Conservation (phyloP, 148 eudicot species). For the Chenopodium quinoa region DNA sequence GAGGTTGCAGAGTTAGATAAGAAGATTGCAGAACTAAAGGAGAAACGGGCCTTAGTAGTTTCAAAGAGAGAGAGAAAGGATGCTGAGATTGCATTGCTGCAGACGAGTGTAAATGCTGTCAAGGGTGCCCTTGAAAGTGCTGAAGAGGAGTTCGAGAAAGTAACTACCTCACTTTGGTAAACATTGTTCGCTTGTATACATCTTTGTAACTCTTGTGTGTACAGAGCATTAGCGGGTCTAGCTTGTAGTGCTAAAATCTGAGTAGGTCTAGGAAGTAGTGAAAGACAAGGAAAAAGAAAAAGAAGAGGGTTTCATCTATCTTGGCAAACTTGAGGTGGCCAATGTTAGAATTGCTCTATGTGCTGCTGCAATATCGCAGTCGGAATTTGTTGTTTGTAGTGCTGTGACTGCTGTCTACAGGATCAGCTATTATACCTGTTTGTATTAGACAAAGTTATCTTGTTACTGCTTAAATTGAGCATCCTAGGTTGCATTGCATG, state of each 20-base stretch:
- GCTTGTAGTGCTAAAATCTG: conserved; percentile 15
- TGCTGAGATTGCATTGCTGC: conserved; percentile 32
- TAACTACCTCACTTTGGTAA: conserved; percentile 37
- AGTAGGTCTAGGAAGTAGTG: conserved; percentile 24
- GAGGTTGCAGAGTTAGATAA: conserved; percentile 48
- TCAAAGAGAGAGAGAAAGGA: conserved; percentile 37
- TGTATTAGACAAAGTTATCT: background rate
- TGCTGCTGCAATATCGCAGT: conserved; percentile 6
- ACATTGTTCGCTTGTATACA: conserved; percentile 9
- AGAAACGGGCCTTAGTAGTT: conserved; percentile 36
- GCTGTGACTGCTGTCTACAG: conserved; percentile 4
- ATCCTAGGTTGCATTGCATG: background rate
- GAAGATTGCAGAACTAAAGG: conserved; percentile 38
- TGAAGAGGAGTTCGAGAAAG: conserved; percentile 35
- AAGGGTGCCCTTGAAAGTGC: conserved; percentile 24
- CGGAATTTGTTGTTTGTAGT: background rate
- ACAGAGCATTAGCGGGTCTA: conserved; percentile 16
- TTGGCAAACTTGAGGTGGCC: background rate
- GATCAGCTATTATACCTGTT: conserved; percentile 5
- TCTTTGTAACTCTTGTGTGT: conserved; percentile 16
- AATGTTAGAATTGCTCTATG: background rate
- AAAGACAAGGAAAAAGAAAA: background rate
- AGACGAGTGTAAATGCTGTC: conserved; percentile 27
- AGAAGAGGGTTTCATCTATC: background rate
- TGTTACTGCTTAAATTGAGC: background rate